Evolutionary conservation across 805 yeast genomes (phyloP), one percentile per base, ranked within the genome.

Genomic region (Candida silvatica): DNA sequence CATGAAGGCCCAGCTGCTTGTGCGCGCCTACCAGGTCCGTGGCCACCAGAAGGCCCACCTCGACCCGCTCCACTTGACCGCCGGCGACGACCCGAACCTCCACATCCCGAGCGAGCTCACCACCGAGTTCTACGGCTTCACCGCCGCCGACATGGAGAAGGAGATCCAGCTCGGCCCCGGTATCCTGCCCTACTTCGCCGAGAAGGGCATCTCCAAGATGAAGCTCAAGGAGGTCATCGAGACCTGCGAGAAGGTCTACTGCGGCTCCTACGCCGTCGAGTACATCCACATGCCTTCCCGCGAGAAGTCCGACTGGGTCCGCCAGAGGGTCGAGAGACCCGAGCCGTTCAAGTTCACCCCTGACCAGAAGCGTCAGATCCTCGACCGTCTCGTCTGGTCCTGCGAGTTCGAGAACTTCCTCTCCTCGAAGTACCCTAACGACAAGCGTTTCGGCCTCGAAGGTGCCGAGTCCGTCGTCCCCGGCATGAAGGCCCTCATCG

Each of bases 391-490:
- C 54, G 85, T 90, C 61, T 92, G 99, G 99, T 75, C 97, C 34
- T 78, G 95, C 42, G 79, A 87, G 34, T 92, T 92, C 55, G 99
- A 92, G 69, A 66, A 81, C 40, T 92, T 92, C 74, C 66, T 92
- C 53, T 76, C 96, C 32, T 79, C 95, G 39, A 92, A 92, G 66
- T 92, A 86, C 74, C 97, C 99, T 45, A 90, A 87, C 64, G 97
- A 88, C 61, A 92, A 92, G 69, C 83, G 99, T 66, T 92, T 92
- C 56, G 98, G 98, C 62, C 71, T 92, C 40, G 99, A 92, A 70
- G 99, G 99, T 69, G 95, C 94, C 45, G 99, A 92, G 67, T 71
- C 95, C 32, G 82, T 84, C 52, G 84, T 92, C 34, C 97, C 97
- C 31, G 98, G 97, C 68, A 80, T 92, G 71, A 92, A 92, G 69